Base-by-base conservation (phyloP, 2,329 filamentous ascomycete species). In the Sclerotinia sclerotiorum region DNA sequence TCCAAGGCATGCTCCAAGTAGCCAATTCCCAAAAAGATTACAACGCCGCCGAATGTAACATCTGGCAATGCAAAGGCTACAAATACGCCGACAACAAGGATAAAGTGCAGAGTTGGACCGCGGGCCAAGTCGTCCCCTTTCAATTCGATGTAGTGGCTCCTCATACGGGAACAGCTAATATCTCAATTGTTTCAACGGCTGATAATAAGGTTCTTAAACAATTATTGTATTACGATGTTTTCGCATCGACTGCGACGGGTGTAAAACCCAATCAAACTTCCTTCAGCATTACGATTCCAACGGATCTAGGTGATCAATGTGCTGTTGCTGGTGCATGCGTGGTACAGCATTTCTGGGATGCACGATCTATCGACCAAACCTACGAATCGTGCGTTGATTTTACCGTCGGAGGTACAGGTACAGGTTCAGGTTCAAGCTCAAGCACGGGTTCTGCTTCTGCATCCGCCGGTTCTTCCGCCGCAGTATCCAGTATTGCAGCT, bases 321-420 rank as follows among this genome's bases (percentile, higher is more conserved):
- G 51, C 71, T 3, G 67, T 70, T 19, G 70, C 73, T 58, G 73
- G 74, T 54, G 72, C 65, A 17, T 76, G 74, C 68, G 72, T 85
- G 8, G 80, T 87, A 58, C 85, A 86, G 75, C 84, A 84, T 81
- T 85, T 76, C 77, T 86, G 84, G 84, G 78, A 84, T 70, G 83
- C 83, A 11, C 73, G 78, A 19, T 75, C 73, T 52, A 80, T 84
- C 62, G 76, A 83, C 71, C 84, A 87, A 80, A 85, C 84, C n/a
- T 86, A 87, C 75, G 83, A 85, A 78, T 80, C 80, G 64, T 86
- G 84, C 74, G 78, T 86, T 68, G 84, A 86, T 76, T 85, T 87
- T 70, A 70, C 69, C 10, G 70, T 76, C 35, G 71, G 69, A 51
- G 70, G 68, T 24, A 46, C 39, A 3, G 42, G 48, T 5, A 24